A percentile compares a stretch with the other conserved stretches of the same genome.
These are phyloP conservation scores for Umbelopsis sp. DNA, from an alignment of 192 early-diverging fungal species.

Conservation along the genomic window DNA sequence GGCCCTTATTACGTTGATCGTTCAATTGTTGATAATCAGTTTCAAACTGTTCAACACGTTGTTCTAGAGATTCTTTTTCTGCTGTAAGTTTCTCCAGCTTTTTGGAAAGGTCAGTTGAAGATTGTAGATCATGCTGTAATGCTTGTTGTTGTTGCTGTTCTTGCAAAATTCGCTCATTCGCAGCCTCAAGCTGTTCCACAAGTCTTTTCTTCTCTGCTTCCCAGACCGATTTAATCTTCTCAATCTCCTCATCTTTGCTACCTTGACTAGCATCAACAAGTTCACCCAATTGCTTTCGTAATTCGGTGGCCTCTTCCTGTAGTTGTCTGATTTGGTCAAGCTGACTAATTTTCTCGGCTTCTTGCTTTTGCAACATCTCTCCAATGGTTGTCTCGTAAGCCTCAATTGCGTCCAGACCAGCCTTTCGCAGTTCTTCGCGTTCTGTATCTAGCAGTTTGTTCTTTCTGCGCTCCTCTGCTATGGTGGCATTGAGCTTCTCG, in stretches of 20 bases:
- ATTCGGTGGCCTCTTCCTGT: conserved; percentile 42
- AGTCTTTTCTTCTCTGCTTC: conserved; percentile 53
- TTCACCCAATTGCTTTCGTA: conserved; percentile 53
- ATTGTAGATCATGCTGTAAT: conserved; percentile 38
- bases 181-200: conserved; percentile 38
- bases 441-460: conserved; percentile 34
- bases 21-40: conserved; percentile 34
- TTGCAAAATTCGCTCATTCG: conserved; percentile 29
- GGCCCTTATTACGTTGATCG: conserved; percentile 21
- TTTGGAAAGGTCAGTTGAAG: conserved; percentile 45
- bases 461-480: conserved; percentile 37
- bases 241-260: conserved; percentile 45
- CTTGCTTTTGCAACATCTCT: conserved; percentile 44
- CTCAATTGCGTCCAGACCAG: conserved; percentile 49
- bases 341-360: conserved; percentile 27
- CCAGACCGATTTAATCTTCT: conserved; percentile 54
- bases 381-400: conserved; percentile 47
- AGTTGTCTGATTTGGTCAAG: conserved; percentile 33
- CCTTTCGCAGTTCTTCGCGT: conserved; percentile 42
- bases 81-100: conserved; percentile 44
- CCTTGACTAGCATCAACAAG: conserved; percentile 44
- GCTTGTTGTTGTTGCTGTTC: conserved; percentile 36
- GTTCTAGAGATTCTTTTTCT: conserved; percentile 43
- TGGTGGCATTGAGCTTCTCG: conserved; percentile 36
- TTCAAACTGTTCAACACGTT: conserved; percentile 38